Evolutionary conservation across 2,329 filamentous ascomycete species (phyloP), one percentile per base, ranked within the genome.

Genomic region (Penicillium sp.): DNA sequence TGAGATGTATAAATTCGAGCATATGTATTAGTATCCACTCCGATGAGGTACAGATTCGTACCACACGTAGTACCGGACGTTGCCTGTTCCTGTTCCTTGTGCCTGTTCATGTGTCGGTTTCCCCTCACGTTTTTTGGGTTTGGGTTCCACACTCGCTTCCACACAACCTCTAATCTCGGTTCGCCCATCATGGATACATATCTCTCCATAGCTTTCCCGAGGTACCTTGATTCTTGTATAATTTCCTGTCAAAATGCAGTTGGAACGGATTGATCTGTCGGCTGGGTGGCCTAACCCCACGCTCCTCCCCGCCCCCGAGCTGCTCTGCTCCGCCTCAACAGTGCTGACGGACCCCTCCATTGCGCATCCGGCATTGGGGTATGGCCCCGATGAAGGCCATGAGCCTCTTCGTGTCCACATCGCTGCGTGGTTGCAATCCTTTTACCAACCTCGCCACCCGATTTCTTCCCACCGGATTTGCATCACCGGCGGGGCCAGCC

Each of bases 401-500:
- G 76, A 82, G 60, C 86, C 86, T n/a, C 79, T 95, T 37, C 83
- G 91, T 14, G 79, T 85, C 59, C 82, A 85, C 42, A 76, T 96
- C 33, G 88, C 91, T 3, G 69, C 75, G 39, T 96, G 91, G 90
- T 79, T 96, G 42, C 82, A 80, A 1, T 65, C 69, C 0, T 88
- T 88, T 67, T 93, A 91, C 69, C 77, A 78, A 2, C 71, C 70
- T 0, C 47, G 65, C 6, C 64, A 74, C 3, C 71, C 76, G 2
- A 77, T 87, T 45, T 67, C 75, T 14, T 68, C 81, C 4, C 80
- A 85, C 3, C 83, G 91, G 31, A 88, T 96, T 53, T 90, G 88
- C 69, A 88, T 96, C 70, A 91, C 90, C 0, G 92, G 92, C 45
- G 93, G 93, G 16, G 93, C 93, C 3, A 91, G 87, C 63, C 92